Evolutionary conservation across 176 grass and related monocot species (phyloP), one percentile per base, ranked within the genome.

Genomic region (Rhynchospora pubera): DNA sequence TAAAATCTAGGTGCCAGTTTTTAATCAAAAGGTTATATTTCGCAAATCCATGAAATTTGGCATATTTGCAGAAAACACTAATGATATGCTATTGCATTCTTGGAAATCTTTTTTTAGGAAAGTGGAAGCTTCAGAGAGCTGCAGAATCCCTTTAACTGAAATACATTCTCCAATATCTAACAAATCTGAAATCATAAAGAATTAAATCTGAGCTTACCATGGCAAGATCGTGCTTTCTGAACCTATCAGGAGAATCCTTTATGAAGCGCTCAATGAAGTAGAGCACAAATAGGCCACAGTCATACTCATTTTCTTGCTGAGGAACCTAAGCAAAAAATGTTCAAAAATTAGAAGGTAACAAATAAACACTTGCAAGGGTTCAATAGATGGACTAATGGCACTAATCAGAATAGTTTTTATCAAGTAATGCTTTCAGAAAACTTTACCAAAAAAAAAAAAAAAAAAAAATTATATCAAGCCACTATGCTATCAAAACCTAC

Each of bases 251-350:
- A 63, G 94, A 91, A 28, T 90, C 75, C 70, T 18, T 87, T 62
- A 90, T 90, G 79, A 97, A 94, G 45, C 56, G 69, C 86, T 87
- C 76, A 67, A 92, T 92, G 57, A 94, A 97, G 79, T 87, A 94
- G 74, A 97, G 90, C 91, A 94, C 93, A 83, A 97, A 97, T 77
- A 94, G 18, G 15, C 94, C 94, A 85, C 94, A 97, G 16, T 97
- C 94, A 59, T 92, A 97, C 5, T 75, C 88, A 46, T 97, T 97
- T 79, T 87, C 82, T 84, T 92, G 91, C 70, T 84, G 88, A 8
- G 89, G 91, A 51, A 94, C 94, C 94, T 97, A 73, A 32, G 10
- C 59, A 51, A 62, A 39, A 65, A 51, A 65, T 72, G 21, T 47
- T 45, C 47, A 76, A 76, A 28, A 55, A 76, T 28, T 52, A 22